phyloP scores from a whole-genome alignment of 2,329 filamentous ascomycete genomes.

The Botryotinia convoluta region DNA sequence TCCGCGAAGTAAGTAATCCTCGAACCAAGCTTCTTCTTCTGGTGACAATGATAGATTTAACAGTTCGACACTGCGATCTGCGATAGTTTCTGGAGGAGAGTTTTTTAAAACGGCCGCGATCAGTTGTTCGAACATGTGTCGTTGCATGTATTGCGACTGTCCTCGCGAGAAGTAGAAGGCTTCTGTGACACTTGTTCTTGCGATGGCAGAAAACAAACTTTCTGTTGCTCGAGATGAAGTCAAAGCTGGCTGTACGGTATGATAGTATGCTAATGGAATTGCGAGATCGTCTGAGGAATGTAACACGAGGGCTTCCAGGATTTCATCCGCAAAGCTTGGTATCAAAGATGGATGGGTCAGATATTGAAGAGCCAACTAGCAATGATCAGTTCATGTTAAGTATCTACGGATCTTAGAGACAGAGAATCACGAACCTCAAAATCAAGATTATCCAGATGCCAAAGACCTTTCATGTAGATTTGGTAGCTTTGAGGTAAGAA shows the following conservation, averaged over 20 bases:
- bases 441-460: slow-evolving; percentile 72
- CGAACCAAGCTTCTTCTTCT: slow-evolving; percentile 72
- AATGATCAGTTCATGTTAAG: slow-evolving; percentile 30
- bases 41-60: slow-evolving; percentile 69
- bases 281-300: slow-evolving; percentile 59
- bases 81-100: slow-evolving; percentile 42
- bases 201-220: slow-evolving; percentile 67
- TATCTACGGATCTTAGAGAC: background rate
- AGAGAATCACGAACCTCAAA: slow-evolving; percentile 53
- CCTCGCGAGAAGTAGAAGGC: slow-evolving; percentile 71
- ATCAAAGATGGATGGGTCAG: slow-evolving; percentile 77
- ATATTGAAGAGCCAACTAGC: slow-evolving; percentile 65
- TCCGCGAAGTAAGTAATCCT: slow-evolving; percentile 62
- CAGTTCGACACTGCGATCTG: slow-evolving; percentile 63
- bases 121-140: slow-evolving; percentile 64
- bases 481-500: slow-evolving; percentile 74
- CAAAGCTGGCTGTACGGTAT: slow-evolving; percentile 72
- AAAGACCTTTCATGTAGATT: slow-evolving; percentile 78
- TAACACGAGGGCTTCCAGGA: slow-evolving; percentile 66
- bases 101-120: slow-evolving; percentile 55
- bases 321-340: slow-evolving; percentile 80
- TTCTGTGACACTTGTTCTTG: slow-evolving; percentile 65
- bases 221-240: slow-evolving; percentile 59
- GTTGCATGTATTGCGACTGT: slow-evolving; percentile 59
- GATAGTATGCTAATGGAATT: slow-evolving; percentile 74